Base-by-base conservation (phyloP, 1,139 yeast species). In the Pichia sp. region DNA sequence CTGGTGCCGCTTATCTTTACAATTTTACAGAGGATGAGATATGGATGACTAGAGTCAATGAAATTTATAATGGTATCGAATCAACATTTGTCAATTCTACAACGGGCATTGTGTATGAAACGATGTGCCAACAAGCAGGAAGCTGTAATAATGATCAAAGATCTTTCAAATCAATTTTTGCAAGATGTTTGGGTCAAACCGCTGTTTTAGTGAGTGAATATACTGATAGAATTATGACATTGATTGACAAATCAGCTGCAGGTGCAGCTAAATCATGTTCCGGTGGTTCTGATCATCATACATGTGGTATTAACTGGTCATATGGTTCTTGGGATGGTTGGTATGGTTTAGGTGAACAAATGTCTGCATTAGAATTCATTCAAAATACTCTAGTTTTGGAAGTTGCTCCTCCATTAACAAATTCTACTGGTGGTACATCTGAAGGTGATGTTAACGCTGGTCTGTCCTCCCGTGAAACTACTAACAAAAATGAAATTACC, bases 81-180 rank as follows among this genome's bases (percentile, higher is more conserved):
- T 71, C 70, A 45, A 79, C 80, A 59, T 76, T 77, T 64, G 50
- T 60, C 23, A 62, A 68, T 42, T 61, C 72, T 46, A 63, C 72
- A 23, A 49, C 56, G 6, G 53, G 57, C 40, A 69, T 82, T 57
- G 72, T 85, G 71, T 78, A 74, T 58, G 95, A 86, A 64, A 73
- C 77, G 6, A 82, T 86, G 8, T 86, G 95, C 68, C 87, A 82
- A 65, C 69, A 70, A 38, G 63, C 68, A 36, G 66, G 69, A 51
- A 63, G 64, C 27, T 86, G 95, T 68, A 78, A 83, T 66, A 78
- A 73, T 51, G 95, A 86, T 69, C 92, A 86, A 69, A 70, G 86
- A 48, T 76, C 87, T 24, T 86, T 86, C 72, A 82, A 84, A 68
- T 86, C 88, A 2, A 75, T 84, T 54, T 80, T 82, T 60, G 65